These are phyloP conservation scores for Pichia sp. DNA, from an alignment of 1,139 yeast genomes.

Conservation along the genomic window DNA sequence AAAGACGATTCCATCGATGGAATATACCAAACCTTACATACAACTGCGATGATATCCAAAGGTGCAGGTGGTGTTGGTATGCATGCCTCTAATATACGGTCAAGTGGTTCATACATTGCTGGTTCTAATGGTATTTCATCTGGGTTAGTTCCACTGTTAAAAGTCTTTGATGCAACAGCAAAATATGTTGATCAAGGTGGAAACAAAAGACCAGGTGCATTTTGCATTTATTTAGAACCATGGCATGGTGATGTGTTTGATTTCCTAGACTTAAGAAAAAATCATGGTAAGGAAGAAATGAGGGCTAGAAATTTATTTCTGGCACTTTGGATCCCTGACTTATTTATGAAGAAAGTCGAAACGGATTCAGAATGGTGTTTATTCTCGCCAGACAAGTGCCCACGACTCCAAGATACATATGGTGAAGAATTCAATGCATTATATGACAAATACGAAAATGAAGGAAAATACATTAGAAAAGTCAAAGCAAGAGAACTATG, in stretches of 20 bases:
- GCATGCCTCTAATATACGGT: slow-evolving; percentile 53
- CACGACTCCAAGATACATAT: slow-evolving; percentile 49
- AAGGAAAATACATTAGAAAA: slow-evolving; percentile 38
- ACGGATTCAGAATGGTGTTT: slow-evolving; percentile 50
- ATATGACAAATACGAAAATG: slow-evolving; percentile 46
- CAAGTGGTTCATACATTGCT: slow-evolving; percentile 49
- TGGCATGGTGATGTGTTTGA: slow-evolving; percentile 61
- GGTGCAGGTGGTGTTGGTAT: slow-evolving; percentile 61
- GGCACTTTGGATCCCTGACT: slow-evolving; percentile 60
- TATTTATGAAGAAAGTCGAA: slow-evolving; percentile 56
- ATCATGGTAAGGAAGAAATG: slow-evolving; percentile 56
- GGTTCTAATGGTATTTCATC: slow-evolving; percentile 56
- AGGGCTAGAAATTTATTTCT: slow-evolving; percentile 57
- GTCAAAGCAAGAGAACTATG: slow-evolving; percentile 54
- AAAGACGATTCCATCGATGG: slow-evolving; percentile 60
- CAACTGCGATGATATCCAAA: slow-evolving; percentile 55
- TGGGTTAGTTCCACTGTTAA: slow-evolving; percentile 58
- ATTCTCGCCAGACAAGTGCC: slow-evolving; percentile 53
- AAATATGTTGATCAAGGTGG: slow-evolving; percentile 65
- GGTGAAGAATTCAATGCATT: slow-evolving; percentile 49
- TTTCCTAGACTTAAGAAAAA: slow-evolving; percentile 50
- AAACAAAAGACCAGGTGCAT: slow-evolving; percentile 61
- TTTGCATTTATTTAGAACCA: slow-evolving; percentile 59
- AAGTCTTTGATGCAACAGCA: slow-evolving; percentile 59
- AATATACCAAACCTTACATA: slow-evolving; percentile 52